Conservation (phyloP, 116 monocot species). For the Zostera marina region DNA sequence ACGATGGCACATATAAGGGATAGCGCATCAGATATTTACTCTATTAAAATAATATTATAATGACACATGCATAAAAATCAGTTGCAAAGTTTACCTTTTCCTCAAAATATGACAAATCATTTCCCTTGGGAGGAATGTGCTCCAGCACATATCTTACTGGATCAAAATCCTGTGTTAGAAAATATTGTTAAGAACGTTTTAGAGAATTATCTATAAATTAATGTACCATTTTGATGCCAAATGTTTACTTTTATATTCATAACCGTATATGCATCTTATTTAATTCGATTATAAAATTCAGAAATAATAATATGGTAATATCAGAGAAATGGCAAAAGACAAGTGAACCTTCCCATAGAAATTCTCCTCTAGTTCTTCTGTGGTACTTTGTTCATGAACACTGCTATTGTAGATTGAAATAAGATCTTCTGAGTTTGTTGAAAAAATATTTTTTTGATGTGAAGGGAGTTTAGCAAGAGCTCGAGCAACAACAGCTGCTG, state of each 20-base stretch:
- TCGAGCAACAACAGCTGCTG: constrained; percentile 86
- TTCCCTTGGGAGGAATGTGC: constrained; percentile 57
- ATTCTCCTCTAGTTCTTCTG: constrained; percentile 72
- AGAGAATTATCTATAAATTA: background rate
- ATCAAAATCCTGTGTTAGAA: constrained; percentile 57
- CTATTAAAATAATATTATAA: too few relatives aligned
- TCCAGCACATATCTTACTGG: constrained; percentile 70
- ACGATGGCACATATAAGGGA: too few relatives aligned
- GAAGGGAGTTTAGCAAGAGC: constrained; percentile 82
- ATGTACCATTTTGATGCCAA: too few relatives aligned
- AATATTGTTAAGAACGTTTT: background rate
- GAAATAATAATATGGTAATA: background rate
- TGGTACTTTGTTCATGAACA: constrained; percentile 14
- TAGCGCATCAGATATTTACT: too few relatives aligned
- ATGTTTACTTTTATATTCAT: too few relatives aligned
- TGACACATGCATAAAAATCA: too few relatives aligned
- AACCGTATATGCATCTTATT: background rate
- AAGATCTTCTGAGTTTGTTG: constrained; percentile 61
- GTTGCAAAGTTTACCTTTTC: constrained; percentile 83
- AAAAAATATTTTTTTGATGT: constrained; percentile 51
- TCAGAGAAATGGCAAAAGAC: background rate
- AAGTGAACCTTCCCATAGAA: constrained; percentile 72
- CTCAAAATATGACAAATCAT: constrained; percentile 68
- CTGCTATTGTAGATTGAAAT: constrained; percentile 50
- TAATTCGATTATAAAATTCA: background rate